Evolutionary conservation across 73 alveolate genomes (phyloP).

Genomic region (Durusdinium trenchii): DNA sequence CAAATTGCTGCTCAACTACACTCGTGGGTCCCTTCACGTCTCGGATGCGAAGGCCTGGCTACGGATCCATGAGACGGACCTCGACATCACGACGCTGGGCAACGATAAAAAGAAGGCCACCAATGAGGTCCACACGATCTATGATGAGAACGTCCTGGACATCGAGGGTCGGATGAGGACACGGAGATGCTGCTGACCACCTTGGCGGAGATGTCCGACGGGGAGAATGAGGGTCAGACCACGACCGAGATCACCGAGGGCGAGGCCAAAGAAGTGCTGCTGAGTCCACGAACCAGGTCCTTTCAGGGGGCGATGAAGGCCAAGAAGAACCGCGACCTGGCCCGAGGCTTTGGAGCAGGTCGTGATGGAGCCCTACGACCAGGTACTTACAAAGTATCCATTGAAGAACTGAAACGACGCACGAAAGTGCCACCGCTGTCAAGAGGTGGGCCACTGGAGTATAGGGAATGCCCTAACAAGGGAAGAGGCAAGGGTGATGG

Average conservation of each 20-base stretch:
- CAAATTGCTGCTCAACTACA: conserved; percentile 43
- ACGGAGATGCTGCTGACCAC: neutral
- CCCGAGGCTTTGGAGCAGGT: conserved; percentile 66
- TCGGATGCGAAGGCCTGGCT: conserved; percentile 45
- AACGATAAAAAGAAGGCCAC: neutral
- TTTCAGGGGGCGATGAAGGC: neutral
- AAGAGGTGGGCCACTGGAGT: neutral
- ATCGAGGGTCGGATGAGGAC: neutral
- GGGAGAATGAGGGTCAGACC: neutral
- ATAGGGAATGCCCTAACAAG: conserved; percentile 2
- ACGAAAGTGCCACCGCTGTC: neutral
- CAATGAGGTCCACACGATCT: neutral
- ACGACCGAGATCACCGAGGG: neutral
- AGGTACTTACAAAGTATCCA: conserved; percentile 22
- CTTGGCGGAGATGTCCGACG: neutral
- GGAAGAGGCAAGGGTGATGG: no score
- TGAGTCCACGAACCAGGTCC: neutral
- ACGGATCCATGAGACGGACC: conserved; percentile 45
- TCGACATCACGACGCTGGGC: neutral
- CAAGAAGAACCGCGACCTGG: conserved; percentile 52
- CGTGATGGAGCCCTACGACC: neutral
- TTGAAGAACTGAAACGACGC: neutral
- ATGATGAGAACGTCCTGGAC: neutral
- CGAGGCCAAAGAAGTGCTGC: conserved; percentile 11
- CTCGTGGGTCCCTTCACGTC: neutral